Evolutionary conservation across 2,329 filamentous ascomycete genomes (phyloP).

Genomic region (Sphaerulina musiva): DNA sequence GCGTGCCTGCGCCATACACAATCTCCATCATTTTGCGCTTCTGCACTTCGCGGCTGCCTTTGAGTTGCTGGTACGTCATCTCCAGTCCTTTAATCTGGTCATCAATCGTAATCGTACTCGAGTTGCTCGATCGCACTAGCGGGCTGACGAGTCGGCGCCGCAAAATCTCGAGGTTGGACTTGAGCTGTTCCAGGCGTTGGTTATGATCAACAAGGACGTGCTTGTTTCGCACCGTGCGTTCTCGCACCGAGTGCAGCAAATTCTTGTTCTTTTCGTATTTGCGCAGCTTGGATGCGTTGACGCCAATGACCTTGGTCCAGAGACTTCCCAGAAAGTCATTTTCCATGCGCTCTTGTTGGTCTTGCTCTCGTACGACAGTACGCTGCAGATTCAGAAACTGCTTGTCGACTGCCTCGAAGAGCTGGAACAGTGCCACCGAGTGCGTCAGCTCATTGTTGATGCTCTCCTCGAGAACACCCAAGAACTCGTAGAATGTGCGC

Average conservation of each 20-base stretch:
- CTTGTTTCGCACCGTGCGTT: conserved; percentile 82
- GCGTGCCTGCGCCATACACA: conserved; percentile 28
- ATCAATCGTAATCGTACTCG: conserved; percentile 66
- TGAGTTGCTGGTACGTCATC: conserved; percentile 71
- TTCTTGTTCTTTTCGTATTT: conserved; percentile 89
- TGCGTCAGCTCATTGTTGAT: conserved; percentile 79
- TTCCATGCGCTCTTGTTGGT: conserved; percentile 71
- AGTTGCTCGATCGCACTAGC: conserved; percentile 63
- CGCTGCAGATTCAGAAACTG: conserved; percentile 86
- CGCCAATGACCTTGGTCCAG: conserved; percentile 78
- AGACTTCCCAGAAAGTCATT: conserved; percentile 74
- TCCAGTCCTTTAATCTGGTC: conserved; percentile 80
- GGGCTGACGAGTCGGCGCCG: conserved; percentile 78
- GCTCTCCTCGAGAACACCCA: conserved; percentile 79
- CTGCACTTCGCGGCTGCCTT: conserved; percentile 67
- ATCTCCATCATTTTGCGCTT: conserved; percentile 33
- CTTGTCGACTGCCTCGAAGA: conserved; percentile 87
- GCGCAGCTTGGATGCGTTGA: conserved; percentile 64
- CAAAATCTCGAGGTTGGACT: conserved; percentile 79
- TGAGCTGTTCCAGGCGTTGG: conserved; percentile 71
- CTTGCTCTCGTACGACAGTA: conserved; percentile 74
- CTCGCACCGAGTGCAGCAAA: conserved; percentile 69
- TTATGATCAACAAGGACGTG: conserved; percentile 80
- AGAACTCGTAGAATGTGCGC: conserved; percentile 80
- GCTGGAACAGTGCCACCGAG: conserved; percentile 69